Percentiles rank a stretch among this genome's conserved stretches.
These are phyloP conservation scores for Gaeumannomyces tritici DNA, from an alignment of 2,329 filamentous ascomycete genomes.

Conservation along the genomic window DNA sequence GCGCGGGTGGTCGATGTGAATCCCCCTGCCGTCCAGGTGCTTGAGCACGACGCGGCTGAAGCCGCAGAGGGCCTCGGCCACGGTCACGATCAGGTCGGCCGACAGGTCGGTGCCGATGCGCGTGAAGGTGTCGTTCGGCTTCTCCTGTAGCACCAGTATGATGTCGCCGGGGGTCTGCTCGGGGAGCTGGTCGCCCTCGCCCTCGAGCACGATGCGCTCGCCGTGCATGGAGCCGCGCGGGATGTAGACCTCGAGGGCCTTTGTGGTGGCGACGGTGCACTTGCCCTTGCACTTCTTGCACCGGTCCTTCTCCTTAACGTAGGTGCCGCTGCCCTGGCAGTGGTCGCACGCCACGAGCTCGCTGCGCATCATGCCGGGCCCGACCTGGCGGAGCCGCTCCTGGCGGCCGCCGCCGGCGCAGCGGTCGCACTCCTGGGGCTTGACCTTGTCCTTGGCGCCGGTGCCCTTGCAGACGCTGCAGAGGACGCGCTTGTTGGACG, in stretches of 20 bases:
- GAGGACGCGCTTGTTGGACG: constrained; percentile 86
- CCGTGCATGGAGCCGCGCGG: constrained; percentile 78
- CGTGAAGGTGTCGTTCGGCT: constrained; percentile 71
- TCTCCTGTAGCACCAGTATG: constrained; percentile 77
- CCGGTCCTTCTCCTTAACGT: constrained; percentile 92
- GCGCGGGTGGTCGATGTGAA: constrained; percentile 67
- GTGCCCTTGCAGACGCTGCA: constrained; percentile 81
- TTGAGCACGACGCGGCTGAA: constrained; percentile 86
- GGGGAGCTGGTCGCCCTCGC: constrained; percentile 87
- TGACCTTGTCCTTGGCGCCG: constrained; percentile 87
- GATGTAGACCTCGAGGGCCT: constrained; percentile 93
- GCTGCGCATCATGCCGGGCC: constrained; percentile 76
- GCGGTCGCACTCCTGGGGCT: constrained; percentile 69
- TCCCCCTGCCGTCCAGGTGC: constrained; percentile 88
- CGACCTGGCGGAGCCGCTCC: constrained; percentile 71
- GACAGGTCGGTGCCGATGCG: constrained; percentile 78
- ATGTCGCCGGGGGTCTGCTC: constrained; percentile 88
- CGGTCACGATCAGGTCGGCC: constrained; percentile 68
- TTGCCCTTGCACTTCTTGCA: constrained; percentile 99
- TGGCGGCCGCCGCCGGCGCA: constrained; percentile 75
- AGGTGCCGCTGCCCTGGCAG: constrained; percentile 75
- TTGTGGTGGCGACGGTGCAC: constrained; percentile 77
- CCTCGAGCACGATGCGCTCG: constrained; percentile 81
- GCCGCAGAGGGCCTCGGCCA: constrained; percentile 77
- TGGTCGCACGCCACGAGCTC: constrained; percentile 71